Conservation (phyloP, 2,329 filamentous ascomycete species). For the Ceratocystis albifundus region DNA sequence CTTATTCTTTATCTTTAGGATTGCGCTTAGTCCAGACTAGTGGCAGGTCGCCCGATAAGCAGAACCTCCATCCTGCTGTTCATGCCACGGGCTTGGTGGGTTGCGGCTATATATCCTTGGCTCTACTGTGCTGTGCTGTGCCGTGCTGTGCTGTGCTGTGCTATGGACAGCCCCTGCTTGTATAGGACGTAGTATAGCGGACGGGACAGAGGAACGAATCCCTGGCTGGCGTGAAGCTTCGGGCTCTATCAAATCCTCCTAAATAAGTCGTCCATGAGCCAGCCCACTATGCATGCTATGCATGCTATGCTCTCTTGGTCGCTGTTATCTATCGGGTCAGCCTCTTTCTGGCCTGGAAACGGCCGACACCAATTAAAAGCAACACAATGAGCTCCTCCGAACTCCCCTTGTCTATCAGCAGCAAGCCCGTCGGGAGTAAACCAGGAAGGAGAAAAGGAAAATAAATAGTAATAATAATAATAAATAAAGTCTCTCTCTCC, state of each 20-base stretch:
- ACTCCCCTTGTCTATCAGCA: background rate
- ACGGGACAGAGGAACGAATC: background rate
- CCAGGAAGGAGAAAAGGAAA: background rate
- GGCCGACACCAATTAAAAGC: conserved; percentile 6
- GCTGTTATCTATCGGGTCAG: background rate
- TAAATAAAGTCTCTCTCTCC: background rate
- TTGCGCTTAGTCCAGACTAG: background rate
- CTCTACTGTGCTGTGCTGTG: background rate
- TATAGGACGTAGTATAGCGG: background rate
- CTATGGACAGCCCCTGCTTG: background rate
- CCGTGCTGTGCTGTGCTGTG: background rate
- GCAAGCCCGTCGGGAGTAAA: background rate
- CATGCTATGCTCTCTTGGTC: background rate
- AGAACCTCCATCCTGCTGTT: background rate
- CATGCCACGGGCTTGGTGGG: background rate
- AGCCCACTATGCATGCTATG: no score
- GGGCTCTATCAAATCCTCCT: conserved; percentile 2
- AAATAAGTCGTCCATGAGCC: background rate
- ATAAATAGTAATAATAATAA: no score
- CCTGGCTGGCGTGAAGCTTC: background rate
- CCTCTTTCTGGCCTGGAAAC: background rate
- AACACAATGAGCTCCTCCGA: background rate
- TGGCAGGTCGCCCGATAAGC: background rate
- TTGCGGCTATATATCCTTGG: background rate
- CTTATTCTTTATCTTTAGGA: conserved; percentile 6